Percentiles rank a stretch among this genome's conserved stretches.
phyloP scores from a whole-genome alignment of 1,139 yeast species.

The Scheffersomyces insectosa region DNA sequence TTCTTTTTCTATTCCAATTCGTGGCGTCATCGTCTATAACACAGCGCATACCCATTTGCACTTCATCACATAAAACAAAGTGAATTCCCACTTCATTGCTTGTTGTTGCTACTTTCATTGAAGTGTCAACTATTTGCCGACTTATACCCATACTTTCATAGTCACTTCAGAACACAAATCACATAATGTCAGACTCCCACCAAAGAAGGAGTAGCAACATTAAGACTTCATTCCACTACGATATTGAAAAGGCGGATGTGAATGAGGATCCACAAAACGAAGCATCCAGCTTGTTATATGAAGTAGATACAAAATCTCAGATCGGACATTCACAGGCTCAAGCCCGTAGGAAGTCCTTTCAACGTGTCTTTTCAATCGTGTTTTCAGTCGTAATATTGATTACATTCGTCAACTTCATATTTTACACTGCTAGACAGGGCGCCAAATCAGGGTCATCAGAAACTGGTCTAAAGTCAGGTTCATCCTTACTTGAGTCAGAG shows the following conservation, averaged over 20 bases:
- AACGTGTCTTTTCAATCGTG: not conserved
- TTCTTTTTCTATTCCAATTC: too few species aligned
- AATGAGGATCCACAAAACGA: not conserved
- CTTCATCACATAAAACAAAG: too few species aligned
- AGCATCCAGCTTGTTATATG: not conserved
- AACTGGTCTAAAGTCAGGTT: not conserved
- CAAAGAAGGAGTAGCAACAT: slow-evolving; percentile 9
- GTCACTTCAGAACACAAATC: too few species aligned
- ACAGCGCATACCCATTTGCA: too few species aligned
- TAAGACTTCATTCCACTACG: slow-evolving; percentile 16
- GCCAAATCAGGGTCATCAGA: not conserved
- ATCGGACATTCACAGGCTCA: slow-evolving; percentile 4
- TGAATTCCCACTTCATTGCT: too few species aligned
- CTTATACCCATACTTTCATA: too few species aligned
- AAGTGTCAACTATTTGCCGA: not conserved
- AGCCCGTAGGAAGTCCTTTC: not conserved
- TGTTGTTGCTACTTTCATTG: too few species aligned
- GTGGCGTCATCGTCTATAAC: too few species aligned
- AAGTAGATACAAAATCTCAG: slow-evolving; percentile 5
- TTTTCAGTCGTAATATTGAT: not conserved
- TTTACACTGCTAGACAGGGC: not conserved
- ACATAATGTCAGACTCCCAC: slow-evolving; percentile 9
- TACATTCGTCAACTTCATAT: not conserved
- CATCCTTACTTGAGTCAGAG: not conserved
- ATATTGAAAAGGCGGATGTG: slow-evolving; percentile 14